Evolutionary conservation across 2,329 filamentous ascomycete species (phyloP), one percentile per base, ranked within the genome.

Genomic region (Fusarium nygamai): DNA sequence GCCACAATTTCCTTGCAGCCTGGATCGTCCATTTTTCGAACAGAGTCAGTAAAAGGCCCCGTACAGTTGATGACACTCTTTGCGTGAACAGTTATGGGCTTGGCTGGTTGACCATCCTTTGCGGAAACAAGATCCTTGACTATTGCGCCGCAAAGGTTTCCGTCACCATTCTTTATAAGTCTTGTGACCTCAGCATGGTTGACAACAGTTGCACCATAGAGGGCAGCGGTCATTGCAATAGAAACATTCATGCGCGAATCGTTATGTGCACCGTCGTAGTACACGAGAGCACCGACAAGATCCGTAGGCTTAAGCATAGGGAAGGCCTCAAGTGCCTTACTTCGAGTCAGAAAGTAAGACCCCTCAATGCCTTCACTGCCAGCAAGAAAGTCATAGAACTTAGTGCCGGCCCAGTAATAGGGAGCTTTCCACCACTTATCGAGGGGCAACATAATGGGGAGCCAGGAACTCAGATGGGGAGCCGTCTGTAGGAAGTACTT

Each of bases 241-340:
- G 93, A 95, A 34, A 96, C 92, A 80, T 97, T 97, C 94, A 97
- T 97, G 57, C 94, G 90, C 27, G 94, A 96, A 82, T 97, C 94
- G 80, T 97, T 97, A 84, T 97, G 94, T 36, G 93, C 94, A 77
- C 94, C 94, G 84, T 97, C 94, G 81, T 97, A 97, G 86, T 97
- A 97, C 31, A 97, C 94, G 78, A 97, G 85, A 66, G 94, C 94
- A 69, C 94, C 94, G 50, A 95, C 89, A 20, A 97, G 86, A 74
- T 92, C 91, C 47, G 93, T 91, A 80, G 91, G 92, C 84, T 94
- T 95, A 74, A 97, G 84, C 94, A 97, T 96, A 13, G 94, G 94
- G 80, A 97, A 97, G 6, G 93, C 93, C 81, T 96, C 94, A 72
- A 97, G 86, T 14, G 94, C 94, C 84, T 96, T 96, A 82, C 92